Conservation (phyloP, 495 filamentous ascomycete genomes). For the Tetracladium marchalianum region DNA sequence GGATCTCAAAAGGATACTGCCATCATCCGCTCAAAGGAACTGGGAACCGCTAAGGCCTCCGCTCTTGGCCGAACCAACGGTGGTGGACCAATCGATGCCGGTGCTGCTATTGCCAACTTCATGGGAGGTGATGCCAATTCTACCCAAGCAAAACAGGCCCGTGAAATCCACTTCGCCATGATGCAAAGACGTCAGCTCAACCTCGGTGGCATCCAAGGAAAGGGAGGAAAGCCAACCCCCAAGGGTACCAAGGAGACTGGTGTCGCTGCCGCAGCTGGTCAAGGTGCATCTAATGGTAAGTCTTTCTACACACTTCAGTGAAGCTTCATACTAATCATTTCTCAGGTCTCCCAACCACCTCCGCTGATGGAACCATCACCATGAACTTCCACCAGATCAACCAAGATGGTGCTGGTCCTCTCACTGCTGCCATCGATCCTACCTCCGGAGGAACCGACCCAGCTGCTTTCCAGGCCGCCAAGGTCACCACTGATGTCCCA, state of each 20-base stretch:
- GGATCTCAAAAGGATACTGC: slow-evolving; percentile 39
- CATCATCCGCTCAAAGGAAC: slow-evolving; percentile 42
- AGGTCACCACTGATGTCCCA: slow-evolving; percentile 48
- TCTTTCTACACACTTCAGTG: no score
- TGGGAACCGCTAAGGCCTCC: slow-evolving; percentile 32
- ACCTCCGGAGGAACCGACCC: slow-evolving; percentile 45
- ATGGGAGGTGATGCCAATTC: slow-evolving; percentile 25
- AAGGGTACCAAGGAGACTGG: slow-evolving; percentile 28
- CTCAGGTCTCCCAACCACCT: slow-evolving; percentile 40
- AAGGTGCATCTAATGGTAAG: slow-evolving; percentile 19
- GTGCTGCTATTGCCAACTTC: slow-evolving; percentile 32
- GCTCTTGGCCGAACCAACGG: slow-evolving; percentile 47
- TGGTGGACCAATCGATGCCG: slow-evolving; percentile 42
- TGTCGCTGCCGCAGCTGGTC: slow-evolving; percentile 31
- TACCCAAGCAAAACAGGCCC: slow-evolving; percentile 18
- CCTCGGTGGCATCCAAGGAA: slow-evolving; percentile 15
- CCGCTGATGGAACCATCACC: slow-evolving; percentile 42
- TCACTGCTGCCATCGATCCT: slow-evolving; percentile 37
- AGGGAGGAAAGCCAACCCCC: slow-evolving; percentile 27
- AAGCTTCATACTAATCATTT: no score
- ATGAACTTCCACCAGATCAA: slow-evolving; percentile 47
- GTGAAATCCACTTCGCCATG: slow-evolving; percentile 16
- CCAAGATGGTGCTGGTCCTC: slow-evolving; percentile 41
- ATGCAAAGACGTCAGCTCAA: slow-evolving; percentile 12
- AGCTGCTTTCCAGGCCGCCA: slow-evolving; percentile 40